Evolutionary conservation across 2,329 filamentous ascomycete species (phyloP).

Genomic region (Calonectria pauciramosa): DNA sequence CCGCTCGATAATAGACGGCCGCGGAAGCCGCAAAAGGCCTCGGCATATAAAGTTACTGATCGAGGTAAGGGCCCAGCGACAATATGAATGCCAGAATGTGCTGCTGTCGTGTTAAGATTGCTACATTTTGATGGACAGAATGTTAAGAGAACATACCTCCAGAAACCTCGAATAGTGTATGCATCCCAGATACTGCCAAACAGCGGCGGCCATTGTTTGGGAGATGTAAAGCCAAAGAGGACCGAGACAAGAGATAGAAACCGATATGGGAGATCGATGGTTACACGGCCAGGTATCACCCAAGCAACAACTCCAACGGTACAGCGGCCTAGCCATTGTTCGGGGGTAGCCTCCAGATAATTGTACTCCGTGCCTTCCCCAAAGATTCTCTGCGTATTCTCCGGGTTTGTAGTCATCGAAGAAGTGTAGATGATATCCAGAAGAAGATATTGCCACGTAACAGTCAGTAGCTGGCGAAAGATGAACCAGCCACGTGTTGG

Average conservation of each 20-base stretch:
- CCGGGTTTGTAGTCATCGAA: not conserved
- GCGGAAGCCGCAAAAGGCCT: constrained; percentile 21
- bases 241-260: constrained; percentile 8
- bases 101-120: constrained; percentile 8
- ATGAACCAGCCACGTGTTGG: constrained; percentile 9
- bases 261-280: constrained; percentile 21
- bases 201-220: constrained; percentile 28
- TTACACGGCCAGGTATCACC: constrained; percentile 8
- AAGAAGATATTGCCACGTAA: constrained; percentile 23
- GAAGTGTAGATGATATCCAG: constrained; percentile 8
- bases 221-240: not conserved
- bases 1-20: constrained; percentile 17
- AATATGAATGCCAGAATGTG: constrained; percentile 31
- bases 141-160: constrained; percentile 22
- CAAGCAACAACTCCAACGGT: constrained; percentile 5
- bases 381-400: constrained; percentile 19
- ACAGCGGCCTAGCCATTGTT: constrained; percentile 31
- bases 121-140: not conserved
- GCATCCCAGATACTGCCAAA: constrained; percentile 30
- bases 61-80: constrained; percentile 28
- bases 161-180: constrained; percentile 31
- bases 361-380: constrained; percentile 23
- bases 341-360: constrained; percentile 22
- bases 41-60: constrained; percentile 31
- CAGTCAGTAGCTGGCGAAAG: constrained; percentile 13